Evolutionary conservation across 164 flowering plant species (phyloP).

Genomic region (Euptelea pleiosperma): DNA sequence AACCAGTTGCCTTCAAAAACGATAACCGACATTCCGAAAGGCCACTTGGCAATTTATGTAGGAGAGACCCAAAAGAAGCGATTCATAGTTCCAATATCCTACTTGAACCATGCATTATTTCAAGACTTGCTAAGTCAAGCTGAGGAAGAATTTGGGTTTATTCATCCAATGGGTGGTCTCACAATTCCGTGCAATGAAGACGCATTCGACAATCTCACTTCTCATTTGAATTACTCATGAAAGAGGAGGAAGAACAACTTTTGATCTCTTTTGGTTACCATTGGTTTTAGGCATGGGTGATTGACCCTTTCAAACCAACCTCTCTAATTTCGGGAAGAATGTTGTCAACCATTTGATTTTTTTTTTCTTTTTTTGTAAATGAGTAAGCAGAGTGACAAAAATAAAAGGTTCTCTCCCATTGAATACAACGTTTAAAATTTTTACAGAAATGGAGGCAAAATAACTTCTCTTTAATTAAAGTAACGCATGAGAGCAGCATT

Average conservation of each 20-base stretch:
- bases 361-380: no score
- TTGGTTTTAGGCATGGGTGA: no score
- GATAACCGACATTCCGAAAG: slow-evolving; percentile 23
- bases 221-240: slow-evolving; percentile 14
- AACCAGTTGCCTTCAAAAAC: neutral
- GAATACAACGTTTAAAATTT: no score
- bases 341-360: neutral
- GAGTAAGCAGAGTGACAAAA: no score
- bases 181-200: slow-evolving; percentile 28
- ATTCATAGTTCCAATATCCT: slow-evolving; percentile 43
- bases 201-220: slow-evolving; percentile 23
- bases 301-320: no score
- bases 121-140: slow-evolving; percentile 37
- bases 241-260: neutral
- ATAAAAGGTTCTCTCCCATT: no score
- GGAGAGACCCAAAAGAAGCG: slow-evolving; percentile 43
- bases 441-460: no score
- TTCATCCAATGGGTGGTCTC: slow-evolving; percentile 41
- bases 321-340: neutral
- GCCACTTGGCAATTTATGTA: slow-evolving; percentile 43
- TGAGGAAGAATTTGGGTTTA: slow-evolving; percentile 48
- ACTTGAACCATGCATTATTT: slow-evolving; percentile 40
- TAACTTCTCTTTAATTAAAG: no score
- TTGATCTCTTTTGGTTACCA: no score
- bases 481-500: no score